phyloP scores from a whole-genome alignment of 129 eudicot species.

The Artemisia argyi region DNA sequence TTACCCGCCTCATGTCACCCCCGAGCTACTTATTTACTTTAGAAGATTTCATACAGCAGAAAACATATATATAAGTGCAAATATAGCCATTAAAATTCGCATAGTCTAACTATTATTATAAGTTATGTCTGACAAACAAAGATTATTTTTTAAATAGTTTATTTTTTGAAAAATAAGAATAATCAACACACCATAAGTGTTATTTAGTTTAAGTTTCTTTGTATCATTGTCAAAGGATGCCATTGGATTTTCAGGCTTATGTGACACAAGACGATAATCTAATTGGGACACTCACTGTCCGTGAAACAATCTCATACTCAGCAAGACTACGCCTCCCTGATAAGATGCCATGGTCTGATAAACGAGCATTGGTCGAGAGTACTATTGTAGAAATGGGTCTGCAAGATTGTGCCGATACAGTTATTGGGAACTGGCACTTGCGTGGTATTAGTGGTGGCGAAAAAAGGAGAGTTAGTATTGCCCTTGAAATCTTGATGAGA shows the following conservation, averaged over 20 bases:
- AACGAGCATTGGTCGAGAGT: conserved; percentile 80
- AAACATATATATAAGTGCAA: too few species aligned
- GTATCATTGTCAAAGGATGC: neutral
- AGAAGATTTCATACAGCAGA: too few species aligned
- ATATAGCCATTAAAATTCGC: too few species aligned
- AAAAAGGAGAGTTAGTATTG: conserved; percentile 90
- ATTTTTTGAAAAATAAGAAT: too few species aligned
- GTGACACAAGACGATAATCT: conserved; percentile 98
- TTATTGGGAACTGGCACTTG: conserved; percentile 95
- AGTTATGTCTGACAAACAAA: too few species aligned
- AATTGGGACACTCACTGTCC: conserved; percentile 97
- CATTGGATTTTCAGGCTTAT: conserved; percentile 60
- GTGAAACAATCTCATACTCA: conserved; percentile 90
- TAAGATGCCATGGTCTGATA: conserved; percentile 79
- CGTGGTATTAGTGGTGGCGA: conserved; percentile 98
- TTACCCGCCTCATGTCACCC: too few species aligned
- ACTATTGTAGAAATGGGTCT: conserved; percentile 98
- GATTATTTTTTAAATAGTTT: too few species aligned
- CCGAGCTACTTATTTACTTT: too few species aligned
- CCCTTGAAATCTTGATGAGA: conserved; percentile 92
- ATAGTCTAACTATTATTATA: too few species aligned
- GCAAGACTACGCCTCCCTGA: conserved; percentile 86
- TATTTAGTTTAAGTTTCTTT: neutral
- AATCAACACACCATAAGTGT: too few species aligned
- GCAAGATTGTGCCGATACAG: conserved; percentile 97